phyloP scores from a whole-genome alignment of 1,284 basidiomycete species.

The Fomitiporia mediterranea region DNA sequence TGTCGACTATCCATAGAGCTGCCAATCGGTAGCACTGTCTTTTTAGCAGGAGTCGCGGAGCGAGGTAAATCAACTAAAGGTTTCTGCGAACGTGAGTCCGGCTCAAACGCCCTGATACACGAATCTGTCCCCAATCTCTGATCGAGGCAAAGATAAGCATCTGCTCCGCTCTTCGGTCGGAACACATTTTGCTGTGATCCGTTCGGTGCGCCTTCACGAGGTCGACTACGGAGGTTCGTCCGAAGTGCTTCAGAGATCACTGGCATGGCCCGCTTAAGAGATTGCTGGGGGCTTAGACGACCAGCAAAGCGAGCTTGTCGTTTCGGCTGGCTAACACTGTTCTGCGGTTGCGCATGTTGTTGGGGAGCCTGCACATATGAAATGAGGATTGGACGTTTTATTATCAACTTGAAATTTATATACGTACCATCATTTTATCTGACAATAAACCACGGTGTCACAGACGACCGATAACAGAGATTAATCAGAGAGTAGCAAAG shows the following conservation, averaged over 20 bases:
- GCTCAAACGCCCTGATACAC: background rate
- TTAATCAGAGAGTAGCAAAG: background rate
- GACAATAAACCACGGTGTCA: background rate
- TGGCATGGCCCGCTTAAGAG: background rate
- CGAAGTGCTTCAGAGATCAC: constrained; percentile 3
- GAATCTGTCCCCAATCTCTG: background rate
- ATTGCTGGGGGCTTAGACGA: background rate
- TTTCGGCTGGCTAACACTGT: background rate
- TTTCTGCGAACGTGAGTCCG: background rate
- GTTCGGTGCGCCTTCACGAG: background rate
- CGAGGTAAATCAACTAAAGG: background rate
- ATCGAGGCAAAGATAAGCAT: constrained; percentile 14
- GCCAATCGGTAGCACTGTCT: background rate
- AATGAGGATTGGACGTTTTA: background rate
- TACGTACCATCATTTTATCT: background rate
- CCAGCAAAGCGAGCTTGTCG: background rate
- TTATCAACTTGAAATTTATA: no score
- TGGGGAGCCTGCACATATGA: background rate
- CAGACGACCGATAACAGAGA: background rate
- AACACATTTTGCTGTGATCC: background rate
- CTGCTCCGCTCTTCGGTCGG: constrained; percentile 14
- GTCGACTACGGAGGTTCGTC: background rate
- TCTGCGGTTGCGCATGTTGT: background rate
- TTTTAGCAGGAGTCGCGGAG: background rate
- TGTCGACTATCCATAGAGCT: no score